Evolutionary conservation across 306 rosid species (phyloP).

Genomic region (Arachis hypogaea): DNA sequence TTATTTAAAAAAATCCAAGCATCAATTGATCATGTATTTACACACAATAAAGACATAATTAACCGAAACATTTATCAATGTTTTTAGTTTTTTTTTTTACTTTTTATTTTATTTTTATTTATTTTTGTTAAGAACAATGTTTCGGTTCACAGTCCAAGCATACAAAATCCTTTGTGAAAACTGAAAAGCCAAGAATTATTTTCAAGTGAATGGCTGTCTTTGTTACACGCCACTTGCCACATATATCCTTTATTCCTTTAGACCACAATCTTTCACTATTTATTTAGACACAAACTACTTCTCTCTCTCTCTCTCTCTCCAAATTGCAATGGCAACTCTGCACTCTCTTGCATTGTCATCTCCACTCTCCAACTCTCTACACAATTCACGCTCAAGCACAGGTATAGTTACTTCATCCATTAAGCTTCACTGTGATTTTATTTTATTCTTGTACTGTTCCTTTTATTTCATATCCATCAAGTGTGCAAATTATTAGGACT

Average conservation of each 20-base stretch:
- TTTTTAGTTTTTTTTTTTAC: too few relatives aligned
- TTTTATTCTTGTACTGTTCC: not conserved
- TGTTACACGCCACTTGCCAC: slow-evolving; percentile 54
- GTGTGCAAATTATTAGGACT: not conserved
- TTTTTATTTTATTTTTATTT: too few relatives aligned
- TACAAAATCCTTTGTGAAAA: too few relatives aligned
- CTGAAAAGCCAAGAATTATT: slow-evolving; percentile 31
- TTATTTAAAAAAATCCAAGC: too few relatives aligned
- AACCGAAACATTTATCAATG: too few relatives aligned
- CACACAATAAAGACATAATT: too few relatives aligned
- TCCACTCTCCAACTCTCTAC: slow-evolving; percentile 61
- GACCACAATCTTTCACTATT: slow-evolving; percentile 51
- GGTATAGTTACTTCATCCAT: slow-evolving; percentile 42
- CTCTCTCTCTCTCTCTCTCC: slow-evolving; percentile 12
- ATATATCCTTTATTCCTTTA: slow-evolving; percentile 31
- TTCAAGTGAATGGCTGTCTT: slow-evolving; percentile 66
- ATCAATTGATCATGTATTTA: too few relatives aligned
- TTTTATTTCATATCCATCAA: not conserved
- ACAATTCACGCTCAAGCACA: slow-evolving; percentile 56
- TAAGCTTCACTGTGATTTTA: not conserved
- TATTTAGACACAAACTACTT: not conserved
- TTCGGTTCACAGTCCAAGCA: too few relatives aligned
- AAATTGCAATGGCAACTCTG: slow-evolving; percentile 69
- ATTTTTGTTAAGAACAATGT: too few relatives aligned
- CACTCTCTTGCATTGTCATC: slow-evolving; percentile 76